These are phyloP conservation scores for Alternaria brassicicola DNA, from an alignment of 2,329 filamentous ascomycete genomes.

Conservation along the genomic window DNA sequence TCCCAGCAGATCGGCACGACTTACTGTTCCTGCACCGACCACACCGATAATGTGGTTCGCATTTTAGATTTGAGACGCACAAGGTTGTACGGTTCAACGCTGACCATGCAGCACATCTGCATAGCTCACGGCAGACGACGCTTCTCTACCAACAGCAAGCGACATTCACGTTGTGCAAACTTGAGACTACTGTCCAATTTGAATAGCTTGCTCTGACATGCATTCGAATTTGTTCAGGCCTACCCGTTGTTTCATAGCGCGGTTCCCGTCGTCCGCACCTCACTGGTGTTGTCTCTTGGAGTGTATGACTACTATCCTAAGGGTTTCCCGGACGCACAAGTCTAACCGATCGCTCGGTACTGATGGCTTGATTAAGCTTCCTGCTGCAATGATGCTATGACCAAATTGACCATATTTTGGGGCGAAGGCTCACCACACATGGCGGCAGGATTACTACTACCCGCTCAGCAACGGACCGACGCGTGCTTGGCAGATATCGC, in stretches of 20 bases:
- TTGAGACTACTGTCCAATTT: not conserved
- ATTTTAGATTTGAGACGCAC: not conserved
- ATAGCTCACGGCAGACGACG: slow-evolving; percentile 9
- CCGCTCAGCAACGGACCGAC: not conserved
- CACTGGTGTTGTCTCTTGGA: slow-evolving; percentile 1
- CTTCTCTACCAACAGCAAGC: not conserved
- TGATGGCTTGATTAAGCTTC: not conserved
- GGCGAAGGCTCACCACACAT: slow-evolving; percentile 1
- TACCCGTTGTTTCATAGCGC: not conserved
- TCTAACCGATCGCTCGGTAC: not conserved
- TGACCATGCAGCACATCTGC: not conserved
- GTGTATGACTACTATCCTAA: not conserved
- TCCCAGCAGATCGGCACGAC: not conserved
- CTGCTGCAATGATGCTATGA: not conserved
- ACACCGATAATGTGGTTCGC: not conserved
- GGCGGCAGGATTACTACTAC: not conserved
- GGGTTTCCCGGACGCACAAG: not conserved
- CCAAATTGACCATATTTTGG: not conserved
- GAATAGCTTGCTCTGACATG: not conserved
- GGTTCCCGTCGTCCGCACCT: not conserved
- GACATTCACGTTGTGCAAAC: not conserved
- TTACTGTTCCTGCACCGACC: not conserved
- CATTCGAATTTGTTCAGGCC: not conserved
- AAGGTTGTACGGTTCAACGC: not conserved
- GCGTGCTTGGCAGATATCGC: slow-evolving; percentile 5